Evolutionary conservation across 176 grass and related monocot species (phyloP).

Genomic region (Melocanna baccifera): DNA sequence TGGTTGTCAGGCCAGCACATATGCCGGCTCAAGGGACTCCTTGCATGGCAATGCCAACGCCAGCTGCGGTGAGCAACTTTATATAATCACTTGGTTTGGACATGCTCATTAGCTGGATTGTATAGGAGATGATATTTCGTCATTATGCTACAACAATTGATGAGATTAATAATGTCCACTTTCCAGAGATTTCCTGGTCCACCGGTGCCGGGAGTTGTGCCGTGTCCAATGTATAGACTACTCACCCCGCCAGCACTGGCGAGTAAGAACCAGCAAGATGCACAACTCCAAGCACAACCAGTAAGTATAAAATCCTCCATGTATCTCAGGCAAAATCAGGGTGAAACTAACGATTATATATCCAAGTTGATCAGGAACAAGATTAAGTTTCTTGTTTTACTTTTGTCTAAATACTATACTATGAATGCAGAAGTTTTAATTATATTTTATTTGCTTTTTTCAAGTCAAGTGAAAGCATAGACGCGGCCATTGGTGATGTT

Average conservation of each 20-base stretch:
- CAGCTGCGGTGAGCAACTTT: constrained; percentile 43
- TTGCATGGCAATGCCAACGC: constrained; percentile 54
- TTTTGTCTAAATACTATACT: not conserved
- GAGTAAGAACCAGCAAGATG: constrained; percentile 30
- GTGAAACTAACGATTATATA: not conserved
- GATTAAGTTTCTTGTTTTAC: not conserved
- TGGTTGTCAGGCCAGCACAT: constrained; percentile 30
- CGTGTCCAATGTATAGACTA: constrained; percentile 41
- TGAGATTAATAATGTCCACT: not conserved
- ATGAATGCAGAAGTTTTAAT: not conserved
- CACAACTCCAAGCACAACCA: constrained; percentile 53
- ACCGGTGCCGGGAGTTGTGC: constrained; percentile 40
- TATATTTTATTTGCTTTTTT: not conserved
- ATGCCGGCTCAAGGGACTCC: constrained; percentile 46
- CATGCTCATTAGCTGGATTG: not conserved
- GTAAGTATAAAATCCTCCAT: constrained; percentile 28
- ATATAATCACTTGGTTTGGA: not conserved
- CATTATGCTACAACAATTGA: not conserved
- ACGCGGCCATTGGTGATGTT: constrained; percentile 80
- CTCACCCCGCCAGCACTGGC: constrained; percentile 6
- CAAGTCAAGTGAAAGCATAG: constrained; percentile 72
- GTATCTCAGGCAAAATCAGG: not conserved
- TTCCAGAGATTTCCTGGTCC: constrained; percentile 64
- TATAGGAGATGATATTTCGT: not conserved
- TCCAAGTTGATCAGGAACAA: not conserved